Base-by-base conservation (phyloP, 2,329 filamentous ascomycete species). In the Penicillium polonicum region DNA sequence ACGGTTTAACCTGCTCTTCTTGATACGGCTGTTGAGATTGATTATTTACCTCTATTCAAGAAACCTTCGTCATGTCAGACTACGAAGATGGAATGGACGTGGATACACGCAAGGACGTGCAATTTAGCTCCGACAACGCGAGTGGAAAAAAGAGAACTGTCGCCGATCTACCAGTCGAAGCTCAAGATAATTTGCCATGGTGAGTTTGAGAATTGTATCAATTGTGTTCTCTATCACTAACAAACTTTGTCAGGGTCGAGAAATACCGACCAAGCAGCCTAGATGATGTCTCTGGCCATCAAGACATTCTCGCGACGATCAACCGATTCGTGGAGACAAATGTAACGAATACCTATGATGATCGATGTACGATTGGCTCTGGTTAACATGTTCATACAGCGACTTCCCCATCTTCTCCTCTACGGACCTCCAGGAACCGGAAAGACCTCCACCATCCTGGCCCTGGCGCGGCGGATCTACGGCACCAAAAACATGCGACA, bases 321-420 rank as follows among this genome's bases (percentile, higher is more conserved):
- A 97, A 97, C 82, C 94, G 92, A 74, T 99, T 99, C 70, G 86
- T 99, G 72, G 92, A 97, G 72, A 85, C 90, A 57, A 97, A 99
- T 78, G 84, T 86, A 76, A 21, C 75, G 52, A 25, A 45, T 33
- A 5, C 29, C 39, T 48, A 10, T 25, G 8, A 23, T 42, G 2
- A 31, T 21, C 25, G 23, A 38, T 44, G 13, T 23, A 36, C n/a
- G n/a, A 43, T 27, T 6, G 17, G 13, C 23, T 15, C 8, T 15
- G 54, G 13, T 38, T 60, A 45, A 67, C 33, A 6, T 4, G 50
- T 9, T 15, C 4, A 45, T 36, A 8, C 58, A 87, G 84, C 86
- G 92, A 66, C 83, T 99, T 52, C 94, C 94, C 8, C 94, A 99
- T 80, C 88, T 99, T 41, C 88, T 99, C 17, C 89, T 99, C 60